Conservation (phyloP, 169 alveolate genomes). For the Cystoisospora suis region DNA sequence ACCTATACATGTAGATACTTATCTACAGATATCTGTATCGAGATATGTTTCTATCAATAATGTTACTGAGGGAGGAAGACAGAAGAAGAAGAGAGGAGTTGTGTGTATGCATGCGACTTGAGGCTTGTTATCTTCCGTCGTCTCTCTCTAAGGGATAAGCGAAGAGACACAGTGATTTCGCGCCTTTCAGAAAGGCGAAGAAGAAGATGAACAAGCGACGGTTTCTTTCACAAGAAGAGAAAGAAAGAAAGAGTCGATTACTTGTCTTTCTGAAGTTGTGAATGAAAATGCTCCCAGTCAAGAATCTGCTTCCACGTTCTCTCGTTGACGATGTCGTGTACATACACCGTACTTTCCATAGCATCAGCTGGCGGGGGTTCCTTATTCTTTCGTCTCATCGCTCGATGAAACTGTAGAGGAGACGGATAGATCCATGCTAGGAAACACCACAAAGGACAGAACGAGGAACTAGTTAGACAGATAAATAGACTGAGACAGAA, state of each 20-base stretch:
- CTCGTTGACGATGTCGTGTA: conserved; percentile 84
- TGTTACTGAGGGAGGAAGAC: too few species aligned
- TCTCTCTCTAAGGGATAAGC: too few species aligned
- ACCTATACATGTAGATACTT: too few species aligned
- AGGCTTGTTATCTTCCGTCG: too few species aligned
- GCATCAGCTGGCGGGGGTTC: conserved; percentile 61
- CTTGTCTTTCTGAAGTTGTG: too few species aligned
- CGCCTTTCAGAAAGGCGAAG: too few species aligned
- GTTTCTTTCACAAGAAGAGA: too few species aligned
- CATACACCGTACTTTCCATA: conserved; percentile 80
- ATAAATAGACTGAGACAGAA: background rate
- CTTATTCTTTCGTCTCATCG: conserved; percentile 77
- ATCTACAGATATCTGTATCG: background rate
- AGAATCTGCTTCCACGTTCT: conserved; percentile 79
- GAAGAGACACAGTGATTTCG: too few species aligned
- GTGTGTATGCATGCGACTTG: too few species aligned
- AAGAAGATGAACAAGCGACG: too few species aligned
- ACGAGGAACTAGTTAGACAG: background rate
- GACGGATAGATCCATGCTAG: conserved; percentile 84
- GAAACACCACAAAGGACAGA: background rate
- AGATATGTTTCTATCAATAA: background rate
- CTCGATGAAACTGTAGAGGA: conserved; percentile 84
- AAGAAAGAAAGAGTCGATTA: too few species aligned
- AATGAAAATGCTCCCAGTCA: conserved; percentile 74
- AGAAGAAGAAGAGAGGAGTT: too few species aligned